Percentiles rank a stretch among this genome's conserved stretches.
Evolutionary conservation across 2,329 filamentous ascomycete genomes (phyloP).

Genomic region (Talaromyces marneffei): DNA sequence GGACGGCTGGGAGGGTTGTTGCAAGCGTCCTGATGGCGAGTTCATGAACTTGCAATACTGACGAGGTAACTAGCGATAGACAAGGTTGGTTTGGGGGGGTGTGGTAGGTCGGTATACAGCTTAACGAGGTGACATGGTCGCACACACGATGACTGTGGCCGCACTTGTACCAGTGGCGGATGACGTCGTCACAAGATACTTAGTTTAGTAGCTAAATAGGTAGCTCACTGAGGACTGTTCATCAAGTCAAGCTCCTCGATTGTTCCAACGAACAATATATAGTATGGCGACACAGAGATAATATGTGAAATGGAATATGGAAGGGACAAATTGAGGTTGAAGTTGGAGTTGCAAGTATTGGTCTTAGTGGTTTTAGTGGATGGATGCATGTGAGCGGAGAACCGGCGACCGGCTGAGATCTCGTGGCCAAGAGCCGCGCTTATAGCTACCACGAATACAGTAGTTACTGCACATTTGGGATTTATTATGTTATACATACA

Average conservation of each 20-base stretch:
- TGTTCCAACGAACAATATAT: background rate
- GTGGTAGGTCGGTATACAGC: background rate
- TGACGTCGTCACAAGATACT: slow-evolving; percentile 12
- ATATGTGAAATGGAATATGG: background rate
- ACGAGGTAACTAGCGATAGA: background rate
- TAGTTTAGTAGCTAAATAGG: background rate
- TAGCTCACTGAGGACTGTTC: background rate
- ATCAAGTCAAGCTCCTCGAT: background rate
- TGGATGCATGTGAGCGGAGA: background rate
- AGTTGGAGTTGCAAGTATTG: background rate
- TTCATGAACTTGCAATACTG: background rate
- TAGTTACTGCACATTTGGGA: background rate
- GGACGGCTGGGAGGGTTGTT: background rate
- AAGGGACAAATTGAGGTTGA: background rate
- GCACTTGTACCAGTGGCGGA: slow-evolving; percentile 8
- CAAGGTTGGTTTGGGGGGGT: background rate
- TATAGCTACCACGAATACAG: background rate
- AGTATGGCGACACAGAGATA: background rate
- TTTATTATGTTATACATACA: background rate
- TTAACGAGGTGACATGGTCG: background rate
- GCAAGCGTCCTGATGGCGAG: background rate
- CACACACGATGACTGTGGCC: background rate
- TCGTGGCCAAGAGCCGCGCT: background rate
- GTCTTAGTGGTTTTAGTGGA: background rate
- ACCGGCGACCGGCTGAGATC: background rate